phyloP scores from a whole-genome alignment of 768 basidiomycete genomes.

The Russula abietina region DNA sequence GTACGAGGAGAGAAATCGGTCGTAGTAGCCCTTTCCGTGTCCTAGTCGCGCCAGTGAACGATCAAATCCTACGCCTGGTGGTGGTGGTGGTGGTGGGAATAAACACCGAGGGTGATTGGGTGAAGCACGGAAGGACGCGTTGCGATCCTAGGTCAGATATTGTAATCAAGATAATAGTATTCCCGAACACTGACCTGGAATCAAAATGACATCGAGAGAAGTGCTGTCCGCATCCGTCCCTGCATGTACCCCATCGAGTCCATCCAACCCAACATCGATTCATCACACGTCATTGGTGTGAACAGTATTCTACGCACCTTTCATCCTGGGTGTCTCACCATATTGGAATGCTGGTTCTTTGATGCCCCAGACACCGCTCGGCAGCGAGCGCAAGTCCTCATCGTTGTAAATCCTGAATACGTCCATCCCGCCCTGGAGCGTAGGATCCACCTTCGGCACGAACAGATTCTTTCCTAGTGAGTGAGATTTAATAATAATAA shows the following conservation, averaged over 20 bases:
- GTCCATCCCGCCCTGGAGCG: slow-evolving; percentile 49
- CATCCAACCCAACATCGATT: not conserved
- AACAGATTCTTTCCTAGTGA: slow-evolving; percentile 56
- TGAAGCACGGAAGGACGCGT: too few relatives aligned
- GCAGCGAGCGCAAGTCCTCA: slow-evolving; percentile 53
- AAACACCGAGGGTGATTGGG: not conserved
- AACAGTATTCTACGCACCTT: too few relatives aligned
- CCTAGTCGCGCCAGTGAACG: slow-evolving; percentile 61
- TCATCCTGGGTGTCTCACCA: slow-evolving; percentile 41
- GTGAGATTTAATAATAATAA: not conserved
- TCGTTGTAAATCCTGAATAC: slow-evolving; percentile 55
- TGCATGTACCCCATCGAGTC: not conserved
- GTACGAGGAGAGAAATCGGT: slow-evolving; percentile 61
- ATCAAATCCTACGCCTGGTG: slow-evolving; percentile 69
- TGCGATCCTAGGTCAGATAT: too few relatives aligned
- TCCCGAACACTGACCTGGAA: slow-evolving; percentile 21
- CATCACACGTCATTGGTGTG: too few relatives aligned
- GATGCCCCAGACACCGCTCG: slow-evolving; percentile 68
- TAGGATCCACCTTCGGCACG: slow-evolving; percentile 56
- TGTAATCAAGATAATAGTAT: too few relatives aligned
- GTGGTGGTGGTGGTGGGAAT: slow-evolving; percentile 26
- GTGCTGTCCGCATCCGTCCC: slow-evolving; percentile 4
- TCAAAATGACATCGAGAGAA: slow-evolving; percentile 3
- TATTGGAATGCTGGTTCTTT: slow-evolving; percentile 52
- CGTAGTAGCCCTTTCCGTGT: slow-evolving; percentile 82